phyloP scores from a whole-genome alignment of 306 rosid species.

The Delonix regia region DNA sequence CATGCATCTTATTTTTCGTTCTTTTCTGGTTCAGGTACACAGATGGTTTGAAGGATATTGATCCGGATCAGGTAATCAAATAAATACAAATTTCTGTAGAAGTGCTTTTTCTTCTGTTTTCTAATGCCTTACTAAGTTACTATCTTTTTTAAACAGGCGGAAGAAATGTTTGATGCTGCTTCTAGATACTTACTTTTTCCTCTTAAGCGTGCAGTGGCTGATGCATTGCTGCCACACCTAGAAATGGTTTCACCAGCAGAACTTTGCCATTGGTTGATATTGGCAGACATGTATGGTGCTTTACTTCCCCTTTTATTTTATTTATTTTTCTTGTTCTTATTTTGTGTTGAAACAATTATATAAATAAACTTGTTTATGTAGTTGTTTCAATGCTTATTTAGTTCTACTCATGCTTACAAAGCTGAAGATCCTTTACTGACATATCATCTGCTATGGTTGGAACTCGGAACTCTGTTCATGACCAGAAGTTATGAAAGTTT shows the following conservation, averaged over 20 bases:
- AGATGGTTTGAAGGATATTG: conserved; percentile 79
- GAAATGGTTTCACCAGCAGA: conserved; percentile 83
- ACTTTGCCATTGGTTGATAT: conserved; percentile 83
- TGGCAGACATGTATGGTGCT: conserved; percentile 77
- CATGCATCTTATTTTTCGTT: conserved; percentile 24
- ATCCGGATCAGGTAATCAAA: conserved; percentile 75
- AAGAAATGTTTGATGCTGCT: conserved; percentile 91
- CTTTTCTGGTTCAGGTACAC: conserved; percentile 79
- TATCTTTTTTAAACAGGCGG: conserved; percentile 59
- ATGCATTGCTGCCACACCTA: conserved; percentile 81
- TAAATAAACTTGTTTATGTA: background rate
- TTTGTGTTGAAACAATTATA: background rate
- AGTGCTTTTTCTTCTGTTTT: conserved; percentile 26
- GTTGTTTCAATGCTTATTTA: conserved; percentile 27
- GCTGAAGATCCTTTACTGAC: background rate
- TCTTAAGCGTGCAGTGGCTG: conserved; percentile 92
- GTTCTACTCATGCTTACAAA: background rate
- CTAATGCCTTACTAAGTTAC: conserved; percentile 37
- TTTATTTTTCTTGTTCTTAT: conserved; percentile 28
- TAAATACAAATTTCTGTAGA: conserved; percentile 20
- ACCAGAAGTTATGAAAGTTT: conserved; percentile 2
- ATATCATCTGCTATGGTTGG: conserved; percentile 10
- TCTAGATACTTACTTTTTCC: conserved; percentile 90
- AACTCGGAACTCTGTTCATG: conserved; percentile 12
- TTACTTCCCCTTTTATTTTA: conserved; percentile 33